A percentile compares a stretch with the other conserved stretches of the same genome.
Conservation (phyloP, 345 rosid genomes). For the Pugionium cornutum region DNA sequence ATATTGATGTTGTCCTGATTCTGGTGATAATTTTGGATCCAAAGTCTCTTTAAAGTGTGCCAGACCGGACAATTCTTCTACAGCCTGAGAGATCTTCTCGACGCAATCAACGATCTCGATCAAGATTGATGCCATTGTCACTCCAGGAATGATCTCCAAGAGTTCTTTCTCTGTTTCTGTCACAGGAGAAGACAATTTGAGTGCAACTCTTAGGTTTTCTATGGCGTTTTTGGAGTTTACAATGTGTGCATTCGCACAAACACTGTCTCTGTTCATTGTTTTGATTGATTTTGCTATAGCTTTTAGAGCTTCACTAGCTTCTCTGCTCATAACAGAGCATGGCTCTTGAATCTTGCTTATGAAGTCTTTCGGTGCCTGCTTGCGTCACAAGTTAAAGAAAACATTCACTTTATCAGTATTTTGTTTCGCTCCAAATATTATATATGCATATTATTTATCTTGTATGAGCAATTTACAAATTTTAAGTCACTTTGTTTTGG, state of each 20-base stretch:
- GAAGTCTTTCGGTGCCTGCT: constrained; percentile 58
- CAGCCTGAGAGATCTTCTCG: constrained; percentile 54
- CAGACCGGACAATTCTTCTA: constrained; percentile 51
- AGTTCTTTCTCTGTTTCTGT: constrained; percentile 41
- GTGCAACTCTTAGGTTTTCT: constrained; percentile 43
- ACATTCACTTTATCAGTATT: not conserved
- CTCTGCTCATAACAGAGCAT: constrained; percentile 49
- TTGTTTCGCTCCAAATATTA: not conserved
- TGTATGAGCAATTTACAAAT: not conserved
- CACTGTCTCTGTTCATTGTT: constrained; percentile 49
- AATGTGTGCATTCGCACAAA: constrained; percentile 44
- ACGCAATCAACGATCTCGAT: constrained; percentile 50
- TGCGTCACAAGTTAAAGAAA: not conserved
- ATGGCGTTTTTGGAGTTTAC: constrained; percentile 56
- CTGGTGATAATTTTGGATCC: constrained; percentile 45
- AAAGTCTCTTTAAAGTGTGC: constrained; percentile 53
- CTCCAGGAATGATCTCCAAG: constrained; percentile 53
- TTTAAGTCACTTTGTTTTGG: too few relatives aligned
- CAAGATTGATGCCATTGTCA: constrained; percentile 60
- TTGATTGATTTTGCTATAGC: constrained; percentile 57
- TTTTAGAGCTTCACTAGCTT: constrained; percentile 58
- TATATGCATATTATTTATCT: not conserved
- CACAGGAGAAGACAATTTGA: constrained; percentile 36
- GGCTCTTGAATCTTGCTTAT: constrained; percentile 46
- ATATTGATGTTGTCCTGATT: constrained; percentile 39